phyloP scores from a whole-genome alignment of 495 filamentous ascomycete genomes.

The Aspergillus hancockii region DNA sequence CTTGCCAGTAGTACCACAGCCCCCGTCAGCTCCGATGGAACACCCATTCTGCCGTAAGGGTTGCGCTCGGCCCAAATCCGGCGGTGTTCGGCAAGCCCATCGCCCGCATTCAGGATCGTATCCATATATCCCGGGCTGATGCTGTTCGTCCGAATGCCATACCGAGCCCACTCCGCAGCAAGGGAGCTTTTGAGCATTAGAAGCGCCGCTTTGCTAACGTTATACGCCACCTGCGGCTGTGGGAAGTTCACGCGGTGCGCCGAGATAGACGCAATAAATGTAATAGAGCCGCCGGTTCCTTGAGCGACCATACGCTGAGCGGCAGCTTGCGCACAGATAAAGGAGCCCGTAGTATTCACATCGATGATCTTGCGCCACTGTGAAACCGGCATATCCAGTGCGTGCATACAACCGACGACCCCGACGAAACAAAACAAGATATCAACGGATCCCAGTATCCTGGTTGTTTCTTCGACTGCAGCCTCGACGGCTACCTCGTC shows the following conservation, averaged over 20 bases:
- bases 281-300: constrained; percentile 59
- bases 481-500: constrained; percentile 47
- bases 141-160: constrained; percentile 68
- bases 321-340: constrained; percentile 67
- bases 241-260: constrained; percentile 67
- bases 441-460: constrained; percentile 54
- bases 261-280: constrained; percentile 68
- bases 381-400: constrained; percentile 53
- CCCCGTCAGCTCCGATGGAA: constrained; percentile 74
- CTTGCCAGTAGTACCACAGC: constrained; percentile 77
- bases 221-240: constrained; percentile 70
- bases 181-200: constrained; percentile 59
- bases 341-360: constrained; percentile 68
- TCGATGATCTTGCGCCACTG: constrained; percentile 64
- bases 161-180: constrained; percentile 65
- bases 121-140: constrained; percentile 80
- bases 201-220: constrained; percentile 67
- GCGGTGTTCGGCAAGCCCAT: constrained; percentile 55
- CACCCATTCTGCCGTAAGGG: constrained; percentile 71
- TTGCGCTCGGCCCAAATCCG: constrained; percentile 75
- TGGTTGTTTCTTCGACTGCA: constrained; percentile 41
- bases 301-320: constrained; percentile 54
- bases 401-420: constrained; percentile 59
- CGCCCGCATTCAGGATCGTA: constrained; percentile 63
- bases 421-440: constrained; percentile 68